Conservation (phyloP, 495 filamentous ascomycete genomes). For the Aspergillus nidulans region DNA sequence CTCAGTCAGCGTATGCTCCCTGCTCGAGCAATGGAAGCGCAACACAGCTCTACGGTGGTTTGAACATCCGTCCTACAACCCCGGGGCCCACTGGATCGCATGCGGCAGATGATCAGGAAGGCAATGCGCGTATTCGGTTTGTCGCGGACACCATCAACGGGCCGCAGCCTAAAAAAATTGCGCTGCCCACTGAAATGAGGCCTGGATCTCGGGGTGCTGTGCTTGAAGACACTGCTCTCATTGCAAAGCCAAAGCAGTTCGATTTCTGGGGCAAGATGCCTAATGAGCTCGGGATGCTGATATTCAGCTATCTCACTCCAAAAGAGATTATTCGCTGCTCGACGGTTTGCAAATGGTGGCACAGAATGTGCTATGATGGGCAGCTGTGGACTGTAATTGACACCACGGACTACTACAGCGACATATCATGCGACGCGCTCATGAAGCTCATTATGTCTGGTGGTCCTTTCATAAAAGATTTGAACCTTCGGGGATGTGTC, state of each 20-base stretch:
- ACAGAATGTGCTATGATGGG: slow-evolving; percentile 88
- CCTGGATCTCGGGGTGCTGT: slow-evolving; percentile 39
- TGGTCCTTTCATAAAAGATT: slow-evolving; percentile 83
- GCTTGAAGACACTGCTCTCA: slow-evolving; percentile 22
- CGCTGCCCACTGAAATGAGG: slow-evolving; percentile 62
- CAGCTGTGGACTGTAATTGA: slow-evolving; percentile 88
- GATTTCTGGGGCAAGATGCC: slow-evolving; percentile 81
- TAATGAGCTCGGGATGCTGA: slow-evolving; percentile 70
- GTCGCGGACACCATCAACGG: slow-evolving; percentile 35
- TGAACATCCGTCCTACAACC: slow-evolving; percentile 52
- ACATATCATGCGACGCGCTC: slow-evolving; percentile 78
- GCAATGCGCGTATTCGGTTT: slow-evolving; percentile 47
- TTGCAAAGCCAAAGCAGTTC: slow-evolving; percentile 42
- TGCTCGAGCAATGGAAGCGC: slow-evolving; percentile 50
- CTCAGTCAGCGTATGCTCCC: slow-evolving; percentile 54
- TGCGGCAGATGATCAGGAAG: slow-evolving; percentile 26
- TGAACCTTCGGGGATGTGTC: slow-evolving; percentile 76
- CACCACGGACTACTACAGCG: slow-evolving; percentile 77
- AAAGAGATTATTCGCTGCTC: slow-evolving; percentile 81
- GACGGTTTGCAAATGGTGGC: slow-evolving; percentile 72
- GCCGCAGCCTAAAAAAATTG: slow-evolving; percentile 39
- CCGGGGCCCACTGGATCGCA: slow-evolving; percentile 53
- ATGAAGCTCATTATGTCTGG: slow-evolving; percentile 80
- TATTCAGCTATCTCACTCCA: slow-evolving; percentile 72
- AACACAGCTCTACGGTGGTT: slow-evolving; percentile 57